Evolutionary conservation across 2,329 filamentous ascomycete genomes (phyloP).

Genomic region (Ascochyta viciae-villosae): DNA sequence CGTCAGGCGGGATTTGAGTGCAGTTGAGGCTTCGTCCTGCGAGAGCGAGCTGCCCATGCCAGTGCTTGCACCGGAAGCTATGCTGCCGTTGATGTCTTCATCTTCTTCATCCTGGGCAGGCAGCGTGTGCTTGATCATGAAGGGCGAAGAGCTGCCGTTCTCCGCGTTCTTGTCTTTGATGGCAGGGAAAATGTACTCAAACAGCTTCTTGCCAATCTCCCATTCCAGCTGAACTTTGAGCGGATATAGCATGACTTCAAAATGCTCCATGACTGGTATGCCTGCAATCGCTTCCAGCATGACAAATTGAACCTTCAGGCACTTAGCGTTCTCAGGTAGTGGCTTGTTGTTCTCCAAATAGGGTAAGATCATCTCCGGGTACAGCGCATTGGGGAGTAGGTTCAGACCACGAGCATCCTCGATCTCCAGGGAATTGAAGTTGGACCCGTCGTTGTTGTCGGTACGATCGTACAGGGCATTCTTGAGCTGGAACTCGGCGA

Average conservation of each 20-base stretch:
- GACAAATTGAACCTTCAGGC: conserved; percentile 95
- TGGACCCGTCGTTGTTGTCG: conserved; percentile 96
- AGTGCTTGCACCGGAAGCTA: conserved; percentile 23
- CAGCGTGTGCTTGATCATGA: conserved; percentile 62
- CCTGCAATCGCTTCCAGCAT: conserved; percentile 98
- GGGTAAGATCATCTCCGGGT: conserved; percentile 93
- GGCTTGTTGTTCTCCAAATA: conserved; percentile 72
- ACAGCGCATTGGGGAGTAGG: conserved; percentile 85
- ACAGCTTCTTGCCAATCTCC: conserved; percentile 89
- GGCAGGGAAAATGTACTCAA: conserved; percentile 97
- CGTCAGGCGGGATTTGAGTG: conserved; percentile 80
- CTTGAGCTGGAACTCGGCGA: conserved; percentile 91
- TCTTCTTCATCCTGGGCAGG: conserved; percentile 58
- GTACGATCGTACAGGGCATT: conserved; percentile 93
- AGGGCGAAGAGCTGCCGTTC: conserved; percentile 67
- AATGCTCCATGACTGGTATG: conserved; percentile 95
- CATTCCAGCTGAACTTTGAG: conserved; percentile 93
- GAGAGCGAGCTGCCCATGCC: conserved; percentile 30
- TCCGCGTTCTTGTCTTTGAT: conserved; percentile 61
- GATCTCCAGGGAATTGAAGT: conserved; percentile 89
- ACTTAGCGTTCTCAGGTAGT: conserved; percentile 71
- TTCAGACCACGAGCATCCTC: conserved; percentile 89
- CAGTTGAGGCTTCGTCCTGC: conserved; percentile 64
- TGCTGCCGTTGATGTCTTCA: conserved; percentile 50
- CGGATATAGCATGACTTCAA: conserved; percentile 92